These are phyloP conservation scores for Amesomyces nigricolor DNA, from an alignment of 2,329 filamentous ascomycete species.

Conservation along the genomic window DNA sequence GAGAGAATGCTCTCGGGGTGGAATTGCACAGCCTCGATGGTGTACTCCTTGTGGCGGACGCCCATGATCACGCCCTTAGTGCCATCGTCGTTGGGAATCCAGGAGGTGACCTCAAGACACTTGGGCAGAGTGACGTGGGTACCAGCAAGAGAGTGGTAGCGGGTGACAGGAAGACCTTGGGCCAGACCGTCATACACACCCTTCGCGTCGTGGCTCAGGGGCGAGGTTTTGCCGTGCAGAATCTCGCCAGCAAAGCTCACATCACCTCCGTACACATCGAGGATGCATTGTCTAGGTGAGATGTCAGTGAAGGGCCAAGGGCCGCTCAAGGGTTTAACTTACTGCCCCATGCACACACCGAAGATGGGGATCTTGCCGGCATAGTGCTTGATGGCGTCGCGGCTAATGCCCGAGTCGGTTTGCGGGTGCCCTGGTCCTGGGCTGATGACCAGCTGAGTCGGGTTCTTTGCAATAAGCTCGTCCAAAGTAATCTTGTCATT, in stretches of 20 bases:
- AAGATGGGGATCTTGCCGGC: constrained; percentile 91
- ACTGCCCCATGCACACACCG: constrained; percentile 98
- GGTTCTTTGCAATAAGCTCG: constrained; percentile 74
- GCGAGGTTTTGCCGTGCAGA: constrained; percentile 93
- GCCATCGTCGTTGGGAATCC: constrained; percentile 71
- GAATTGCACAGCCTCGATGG: constrained; percentile 95
- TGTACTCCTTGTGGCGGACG: constrained; percentile 83
- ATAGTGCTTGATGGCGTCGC: constrained; percentile 85
- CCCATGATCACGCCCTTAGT: constrained; percentile 91
- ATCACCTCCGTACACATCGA: constrained; percentile 84
- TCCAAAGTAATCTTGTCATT: constrained; percentile 89
- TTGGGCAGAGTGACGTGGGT: constrained; percentile 81
- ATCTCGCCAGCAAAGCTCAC: constrained; percentile 94
- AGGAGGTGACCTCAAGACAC: constrained; percentile 84
- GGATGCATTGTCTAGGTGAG: constrained; percentile 77
- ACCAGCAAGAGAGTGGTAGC: constrained; percentile 94
- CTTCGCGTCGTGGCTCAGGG: constrained; percentile 79
- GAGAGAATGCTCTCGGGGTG: constrained; percentile 97
- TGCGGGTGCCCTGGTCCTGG: constrained; percentile 90
- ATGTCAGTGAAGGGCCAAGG: constrained; percentile 14
- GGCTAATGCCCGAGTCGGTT: constrained; percentile 88
- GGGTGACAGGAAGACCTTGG: constrained; percentile 78
- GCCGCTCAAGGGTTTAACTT: constrained; percentile 34
- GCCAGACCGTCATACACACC: constrained; percentile 83
- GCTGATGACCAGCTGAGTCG: constrained; percentile 90